Conservation (phyloP, 169 alveolate species). For the Eimeria praecox region DNA sequence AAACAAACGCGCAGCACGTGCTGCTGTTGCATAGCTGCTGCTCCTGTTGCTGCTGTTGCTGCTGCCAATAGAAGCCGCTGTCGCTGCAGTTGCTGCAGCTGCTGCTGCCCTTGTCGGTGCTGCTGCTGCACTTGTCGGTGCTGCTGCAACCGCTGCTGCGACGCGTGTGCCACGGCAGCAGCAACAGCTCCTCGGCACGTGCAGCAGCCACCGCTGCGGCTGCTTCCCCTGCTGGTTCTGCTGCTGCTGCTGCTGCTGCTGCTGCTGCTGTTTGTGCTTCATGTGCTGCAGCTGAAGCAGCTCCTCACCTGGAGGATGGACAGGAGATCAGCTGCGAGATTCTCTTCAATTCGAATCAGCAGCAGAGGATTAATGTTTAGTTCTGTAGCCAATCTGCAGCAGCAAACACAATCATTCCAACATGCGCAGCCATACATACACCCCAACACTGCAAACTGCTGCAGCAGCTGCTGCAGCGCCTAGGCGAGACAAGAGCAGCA, state of each 20-base stretch:
- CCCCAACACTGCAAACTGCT: neutral
- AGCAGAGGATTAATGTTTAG: slow-evolving; percentile 62
- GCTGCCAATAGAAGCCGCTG: neutral
- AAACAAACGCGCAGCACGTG: neutral
- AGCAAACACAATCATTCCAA: neutral
- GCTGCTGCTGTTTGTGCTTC: neutral
- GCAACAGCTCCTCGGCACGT: neutral
- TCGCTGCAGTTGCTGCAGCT: neutral
- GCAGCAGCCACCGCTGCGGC: neutral
- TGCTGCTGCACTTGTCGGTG: too few species aligned
- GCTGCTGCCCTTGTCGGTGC: neutral
- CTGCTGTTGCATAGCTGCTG: neutral
- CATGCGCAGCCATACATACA: neutral
- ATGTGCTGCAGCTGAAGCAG: neutral
- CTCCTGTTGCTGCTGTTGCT: neutral
- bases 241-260: neutral
- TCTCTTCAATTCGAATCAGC: slow-evolving; percentile 53
- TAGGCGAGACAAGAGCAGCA: neutral
- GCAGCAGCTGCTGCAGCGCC: neutral
- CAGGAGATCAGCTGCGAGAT: slow-evolving; percentile 79
- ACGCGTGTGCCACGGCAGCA: neutral
- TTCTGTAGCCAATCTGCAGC: slow-evolving; percentile 56
- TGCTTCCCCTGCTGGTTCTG: slow-evolving; percentile 25
- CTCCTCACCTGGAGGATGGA: slow-evolving; percentile 50
- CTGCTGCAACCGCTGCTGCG: too few species aligned